Conservation (phyloP, 495 filamentous ascomycete genomes). For the Terfezia claveryi region DNA sequence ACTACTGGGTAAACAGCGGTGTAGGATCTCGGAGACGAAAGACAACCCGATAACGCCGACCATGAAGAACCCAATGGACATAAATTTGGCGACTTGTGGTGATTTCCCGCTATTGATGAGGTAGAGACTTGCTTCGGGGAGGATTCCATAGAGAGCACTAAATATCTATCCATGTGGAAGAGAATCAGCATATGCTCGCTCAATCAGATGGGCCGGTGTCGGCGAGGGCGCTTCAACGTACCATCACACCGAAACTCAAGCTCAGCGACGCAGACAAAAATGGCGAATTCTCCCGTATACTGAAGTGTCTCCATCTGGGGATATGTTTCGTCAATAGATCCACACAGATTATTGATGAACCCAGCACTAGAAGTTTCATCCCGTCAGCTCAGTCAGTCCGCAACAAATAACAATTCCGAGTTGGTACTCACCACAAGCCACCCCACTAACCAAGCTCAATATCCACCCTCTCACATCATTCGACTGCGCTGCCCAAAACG, state of each 20-base stretch:
- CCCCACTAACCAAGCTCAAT: constrained; percentile 64
- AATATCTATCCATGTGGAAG: constrained; percentile 42
- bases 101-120: constrained; percentile 44
- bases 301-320: constrained; percentile 51
- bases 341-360: constrained; percentile 67
- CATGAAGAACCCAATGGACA: constrained; percentile 56
- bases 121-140: constrained; percentile 62
- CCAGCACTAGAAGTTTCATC: constrained; percentile 27
- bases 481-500: neutral
- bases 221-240: constrained; percentile 22
- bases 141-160: constrained; percentile 82
- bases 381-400: neutral
- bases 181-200: constrained; percentile 5
- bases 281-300: constrained; percentile 66
- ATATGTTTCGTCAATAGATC: constrained; percentile 53
- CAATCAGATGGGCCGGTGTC: neutral
- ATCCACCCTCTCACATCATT: constrained; percentile 85
- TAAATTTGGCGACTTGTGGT: constrained; percentile 42
- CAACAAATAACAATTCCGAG: too few relatives aligned
- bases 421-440: constrained; percentile 24
- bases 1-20: constrained; percentile 72
- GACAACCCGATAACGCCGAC: constrained; percentile 69
- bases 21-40: constrained; percentile 52
- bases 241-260: constrained; percentile 95
- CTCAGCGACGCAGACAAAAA: constrained; percentile 79